A percentile compares a stretch with the other conserved stretches of the same genome.
phyloP scores from a whole-genome alignment of 179 eudicot species.

The Spergularia azorica region DNA sequence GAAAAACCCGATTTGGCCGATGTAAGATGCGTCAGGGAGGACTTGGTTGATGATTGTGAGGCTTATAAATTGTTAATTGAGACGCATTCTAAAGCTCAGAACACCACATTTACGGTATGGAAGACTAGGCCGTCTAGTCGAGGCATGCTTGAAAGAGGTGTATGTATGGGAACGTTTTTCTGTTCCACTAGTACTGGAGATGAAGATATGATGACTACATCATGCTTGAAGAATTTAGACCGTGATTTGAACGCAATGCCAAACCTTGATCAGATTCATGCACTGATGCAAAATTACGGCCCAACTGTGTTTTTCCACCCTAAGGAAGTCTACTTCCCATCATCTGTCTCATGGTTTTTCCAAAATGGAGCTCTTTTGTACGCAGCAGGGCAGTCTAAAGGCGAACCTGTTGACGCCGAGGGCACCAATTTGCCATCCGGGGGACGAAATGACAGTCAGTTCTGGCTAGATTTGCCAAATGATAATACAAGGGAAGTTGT shows the following conservation, averaged over 20 bases:
- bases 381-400: slow-evolving; percentile 33
- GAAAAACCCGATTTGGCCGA: slow-evolving; percentile 56
- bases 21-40: slow-evolving; percentile 75
- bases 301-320: slow-evolving; percentile 91
- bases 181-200: slow-evolving; percentile 28
- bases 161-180: slow-evolving; percentile 66
- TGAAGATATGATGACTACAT: slow-evolving; percentile 37
- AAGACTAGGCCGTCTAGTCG: slow-evolving; percentile 66
- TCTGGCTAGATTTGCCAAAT: slow-evolving; percentile 79
- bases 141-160: slow-evolving; percentile 72
- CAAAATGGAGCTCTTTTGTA: slow-evolving; percentile 61
- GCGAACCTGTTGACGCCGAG: slow-evolving; percentile 52
- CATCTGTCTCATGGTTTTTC: slow-evolving; percentile 87
- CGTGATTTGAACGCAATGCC: slow-evolving; percentile 60
- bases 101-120: slow-evolving; percentile 56
- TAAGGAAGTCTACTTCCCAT: slow-evolving; percentile 66
- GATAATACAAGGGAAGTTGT: slow-evolving; percentile 45
- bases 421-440: slow-evolving; percentile 76
- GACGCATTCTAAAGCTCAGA: slow-evolving; percentile 28
- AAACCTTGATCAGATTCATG: slow-evolving; percentile 65
- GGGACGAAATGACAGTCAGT: slow-evolving; percentile 65
- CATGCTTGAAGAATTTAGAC: slow-evolving; percentile 67
- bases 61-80: slow-evolving; percentile 41
- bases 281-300: slow-evolving; percentile 74
- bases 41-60: slow-evolving; percentile 70